Conservation (phyloP, 768 basidiomycete species). For the Cystobasidium ongulense region DNA sequence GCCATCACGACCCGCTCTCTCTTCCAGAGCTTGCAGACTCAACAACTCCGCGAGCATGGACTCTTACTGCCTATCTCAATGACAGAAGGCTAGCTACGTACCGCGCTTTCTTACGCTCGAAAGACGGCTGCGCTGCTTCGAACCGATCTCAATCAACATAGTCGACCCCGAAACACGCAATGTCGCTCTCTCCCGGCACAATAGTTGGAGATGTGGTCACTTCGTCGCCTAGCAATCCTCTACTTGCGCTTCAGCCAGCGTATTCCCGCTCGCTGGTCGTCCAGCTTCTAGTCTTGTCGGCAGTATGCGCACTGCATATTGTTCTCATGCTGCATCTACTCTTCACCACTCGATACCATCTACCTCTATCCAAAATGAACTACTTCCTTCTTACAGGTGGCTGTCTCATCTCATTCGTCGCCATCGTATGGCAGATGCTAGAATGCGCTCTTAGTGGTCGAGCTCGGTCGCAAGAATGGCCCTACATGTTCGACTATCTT, state of each 20-base stretch:
- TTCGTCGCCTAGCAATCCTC: constrained; percentile 4
- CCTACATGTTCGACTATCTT: constrained; percentile 91
- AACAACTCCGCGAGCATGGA: not conserved
- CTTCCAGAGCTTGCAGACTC: not conserved
- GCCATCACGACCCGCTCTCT: not conserved
- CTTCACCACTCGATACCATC: constrained; percentile 93
- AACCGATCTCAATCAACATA: not conserved
- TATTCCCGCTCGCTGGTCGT: constrained; percentile 84
- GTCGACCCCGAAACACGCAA: not conserved
- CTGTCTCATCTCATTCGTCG: constrained; percentile 68
- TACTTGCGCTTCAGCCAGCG: constrained; percentile 48
- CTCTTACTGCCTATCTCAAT: not conserved
- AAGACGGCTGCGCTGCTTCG: too few species aligned
- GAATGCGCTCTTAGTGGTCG: constrained; percentile 50
- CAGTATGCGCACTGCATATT: constrained; percentile 71
- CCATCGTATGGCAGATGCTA: constrained; percentile 66
- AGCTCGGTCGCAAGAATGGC: constrained; percentile 67
- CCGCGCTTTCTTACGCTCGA: not conserved
- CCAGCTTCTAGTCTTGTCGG: constrained; percentile 75
- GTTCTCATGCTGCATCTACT: constrained; percentile 84
- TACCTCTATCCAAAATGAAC: constrained; percentile 85
- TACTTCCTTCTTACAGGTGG: constrained; percentile 69
- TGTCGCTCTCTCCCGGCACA: not conserved
- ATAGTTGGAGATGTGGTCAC: not conserved
- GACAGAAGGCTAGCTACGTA: not conserved